Conservation (phyloP, 805 yeast species). For the Saturnispora sekii region DNA sequence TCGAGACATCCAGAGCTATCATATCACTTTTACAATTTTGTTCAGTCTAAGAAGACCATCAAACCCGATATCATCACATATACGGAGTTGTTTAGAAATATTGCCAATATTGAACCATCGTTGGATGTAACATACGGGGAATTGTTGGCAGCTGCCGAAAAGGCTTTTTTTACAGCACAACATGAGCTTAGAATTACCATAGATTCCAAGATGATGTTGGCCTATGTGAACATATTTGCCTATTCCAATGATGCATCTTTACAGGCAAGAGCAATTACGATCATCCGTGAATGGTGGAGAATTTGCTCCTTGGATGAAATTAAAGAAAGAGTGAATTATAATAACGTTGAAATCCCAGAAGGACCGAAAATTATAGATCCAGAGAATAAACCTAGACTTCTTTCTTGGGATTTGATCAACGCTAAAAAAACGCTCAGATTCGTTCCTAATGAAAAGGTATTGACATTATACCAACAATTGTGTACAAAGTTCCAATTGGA, state of each 20-base stretch:
- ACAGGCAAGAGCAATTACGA: slow-evolving; percentile 19
- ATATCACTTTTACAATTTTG: slow-evolving; percentile 29
- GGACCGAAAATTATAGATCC: slow-evolving; percentile 1
- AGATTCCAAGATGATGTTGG: slow-evolving; percentile 16
- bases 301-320: slow-evolving; percentile 20
- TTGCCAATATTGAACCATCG: slow-evolving; percentile 11
- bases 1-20: slow-evolving; percentile 31
- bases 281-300: slow-evolving; percentile 22
- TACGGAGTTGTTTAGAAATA: slow-evolving; percentile 21
- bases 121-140: slow-evolving; percentile 10
- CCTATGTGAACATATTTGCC: slow-evolving; percentile 20
- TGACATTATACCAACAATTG: slow-evolving; percentile 15
- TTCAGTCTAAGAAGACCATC: slow-evolving; percentile 14
- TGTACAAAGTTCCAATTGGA: slow-evolving; percentile 14
- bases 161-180: slow-evolving; percentile 17
- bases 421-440: slow-evolving; percentile 15
- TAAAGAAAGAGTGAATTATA: slow-evolving; percentile 8
- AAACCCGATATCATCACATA: slow-evolving; percentile 29
- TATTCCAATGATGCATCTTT: slow-evolving; percentile 21
- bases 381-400: slow-evolving; percentile 1
- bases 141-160: slow-evolving; percentile 17
- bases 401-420: slow-evolving; percentile 15
- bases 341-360: neutral
- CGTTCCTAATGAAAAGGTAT: slow-evolving; percentile 16
- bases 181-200: slow-evolving; percentile 11